Percentiles rank a stretch among this genome's conserved stretches.
Conservation (phyloP, 192 early-diverging fungal genomes). For the Cetraspora pellucida region DNA sequence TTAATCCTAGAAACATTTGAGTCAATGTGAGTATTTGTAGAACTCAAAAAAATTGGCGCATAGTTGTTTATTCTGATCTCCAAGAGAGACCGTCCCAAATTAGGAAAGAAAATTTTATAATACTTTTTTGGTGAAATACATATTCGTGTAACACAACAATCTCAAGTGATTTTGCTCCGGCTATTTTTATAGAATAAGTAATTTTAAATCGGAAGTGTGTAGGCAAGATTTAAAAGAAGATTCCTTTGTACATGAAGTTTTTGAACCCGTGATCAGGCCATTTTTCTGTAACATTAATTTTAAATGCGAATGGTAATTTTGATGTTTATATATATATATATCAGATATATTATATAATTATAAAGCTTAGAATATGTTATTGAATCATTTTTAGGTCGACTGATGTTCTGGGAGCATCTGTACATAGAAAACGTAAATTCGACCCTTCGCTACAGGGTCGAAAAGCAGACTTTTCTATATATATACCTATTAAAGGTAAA, state of each 20-base stretch:
- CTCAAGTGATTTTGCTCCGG: too few relatives aligned
- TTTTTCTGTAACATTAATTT: slow-evolving; percentile 11
- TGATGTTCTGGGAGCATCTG: slow-evolving; percentile 10
- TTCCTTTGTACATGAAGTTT: background rate
- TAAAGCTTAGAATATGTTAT: background rate
- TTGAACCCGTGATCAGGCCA: slow-evolving; percentile 1
- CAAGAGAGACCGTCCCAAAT: background rate
- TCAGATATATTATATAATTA: background rate
- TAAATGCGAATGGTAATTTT: slow-evolving; percentile 12
- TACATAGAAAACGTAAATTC: slow-evolving; percentile 29
- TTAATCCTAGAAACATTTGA: background rate
- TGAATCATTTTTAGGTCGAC: slow-evolving; percentile 17
- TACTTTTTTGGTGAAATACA: too few relatives aligned
- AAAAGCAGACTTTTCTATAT: slow-evolving; percentile 27
- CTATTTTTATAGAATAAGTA: background rate
- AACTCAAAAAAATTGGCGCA: background rate
- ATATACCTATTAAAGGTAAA: slow-evolving; percentile 11
- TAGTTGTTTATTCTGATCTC: background rate
- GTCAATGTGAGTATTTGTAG: background rate
- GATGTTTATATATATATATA: background rate
- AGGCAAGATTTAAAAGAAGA: background rate
- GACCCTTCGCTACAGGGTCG: slow-evolving; percentile 20
- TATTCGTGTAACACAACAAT: too few relatives aligned
- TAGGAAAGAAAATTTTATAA: too few relatives aligned
- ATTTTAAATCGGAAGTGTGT: background rate